A percentile compares a stretch with the other conserved stretches of the same genome.
These are phyloP conservation scores for Fistulina hepatica DNA, from an alignment of 1,284 basidiomycete species.

Conservation along the genomic window DNA sequence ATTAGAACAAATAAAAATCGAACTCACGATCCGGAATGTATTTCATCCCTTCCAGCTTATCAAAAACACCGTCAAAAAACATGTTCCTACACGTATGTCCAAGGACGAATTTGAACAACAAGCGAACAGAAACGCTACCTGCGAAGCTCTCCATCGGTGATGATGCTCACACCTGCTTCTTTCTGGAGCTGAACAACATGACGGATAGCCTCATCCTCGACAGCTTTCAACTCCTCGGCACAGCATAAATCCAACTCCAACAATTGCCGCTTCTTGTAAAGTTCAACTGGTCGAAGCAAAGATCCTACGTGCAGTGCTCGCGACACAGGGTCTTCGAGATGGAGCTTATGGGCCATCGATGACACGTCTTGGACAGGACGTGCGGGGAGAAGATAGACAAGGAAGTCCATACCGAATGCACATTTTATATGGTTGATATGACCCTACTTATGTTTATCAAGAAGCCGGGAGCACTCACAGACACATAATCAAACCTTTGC, in stretches of 20 bases:
- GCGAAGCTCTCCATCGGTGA: constrained; percentile 54
- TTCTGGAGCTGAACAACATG: constrained; percentile 41
- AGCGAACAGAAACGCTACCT: constrained; percentile 19
- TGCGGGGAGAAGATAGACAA: no score
- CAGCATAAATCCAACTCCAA: constrained; percentile 32
- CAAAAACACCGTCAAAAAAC: constrained; percentile 52
- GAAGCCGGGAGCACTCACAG: no score
- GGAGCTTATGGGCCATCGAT: constrained; percentile 13
- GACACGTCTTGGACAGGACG: no score
- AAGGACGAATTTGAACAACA: constrained; percentile 3
- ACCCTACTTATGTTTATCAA: no score
- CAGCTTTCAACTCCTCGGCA: constrained; percentile 30
- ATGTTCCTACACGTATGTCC: constrained; percentile 28
- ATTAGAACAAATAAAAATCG: constrained; percentile 4
- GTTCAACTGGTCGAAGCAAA: constrained; percentile 41
- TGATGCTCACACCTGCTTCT: constrained; percentile 37
- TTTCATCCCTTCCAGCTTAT: constrained; percentile 54
- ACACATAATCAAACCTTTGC: no score
- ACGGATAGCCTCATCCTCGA: constrained; percentile 45
- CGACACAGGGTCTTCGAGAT: constrained; percentile 37
- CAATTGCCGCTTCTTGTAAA: constrained; percentile 36
- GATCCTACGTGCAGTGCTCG: constrained; percentile 51
- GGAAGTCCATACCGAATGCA: no score
- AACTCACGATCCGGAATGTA: constrained; percentile 40
- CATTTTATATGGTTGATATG: no score